Base-by-base conservation (phyloP, 805 yeast genomes). In the Starmerella lactis-condensi region DNA sequence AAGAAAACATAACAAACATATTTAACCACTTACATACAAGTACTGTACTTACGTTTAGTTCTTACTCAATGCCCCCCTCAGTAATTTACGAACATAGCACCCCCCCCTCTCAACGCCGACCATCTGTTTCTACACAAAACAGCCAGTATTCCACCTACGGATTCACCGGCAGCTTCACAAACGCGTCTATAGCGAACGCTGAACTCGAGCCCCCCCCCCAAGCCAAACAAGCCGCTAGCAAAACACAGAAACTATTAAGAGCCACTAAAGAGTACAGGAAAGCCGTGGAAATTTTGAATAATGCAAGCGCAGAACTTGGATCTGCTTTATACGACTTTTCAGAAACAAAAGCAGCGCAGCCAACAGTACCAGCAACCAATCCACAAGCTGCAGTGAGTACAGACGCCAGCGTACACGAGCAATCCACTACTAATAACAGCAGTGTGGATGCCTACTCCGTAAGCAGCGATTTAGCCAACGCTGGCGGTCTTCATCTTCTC, bases 401-500 rank as follows among this genome's bases (percentile, higher is more conserved):
- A n/a, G n/a, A n/a, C n/a, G n/a, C n/a, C n/a, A n/a, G n/a, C n/a
- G n/a, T n/a, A n/a, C n/a, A n/a, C n/a, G n/a, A n/a, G n/a, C n/a
- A n/a, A n/a, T n/a, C n/a, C n/a, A n/a, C n/a, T n/a, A n/a, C n/a
- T n/a, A n/a, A n/a, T n/a, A n/a, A n/a, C n/a, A n/a, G n/a, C n/a
- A n/a, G n/a, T n/a, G n/a, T n/a, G 17, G 36, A 38, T 9, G 38
- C 33, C 7, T 38, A 39, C 29, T 4, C 22, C 10, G 64, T 72
- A 13, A 71, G 69, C 11, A 52, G 74, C 40, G 79, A 79, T 6
- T 50, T 79, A 11, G 54, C 69, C 42, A 64, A 70, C 29, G 76
- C 83, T 2, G 73, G 81, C 25, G 92, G 93, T 0, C 56, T 81
- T 33, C 83, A 77, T 42, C 71, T 67, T 45, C 58, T 81, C 26